Base-by-base conservation (phyloP, 176 grass and related monocot species). In the Cenchrus purpureus region DNA sequence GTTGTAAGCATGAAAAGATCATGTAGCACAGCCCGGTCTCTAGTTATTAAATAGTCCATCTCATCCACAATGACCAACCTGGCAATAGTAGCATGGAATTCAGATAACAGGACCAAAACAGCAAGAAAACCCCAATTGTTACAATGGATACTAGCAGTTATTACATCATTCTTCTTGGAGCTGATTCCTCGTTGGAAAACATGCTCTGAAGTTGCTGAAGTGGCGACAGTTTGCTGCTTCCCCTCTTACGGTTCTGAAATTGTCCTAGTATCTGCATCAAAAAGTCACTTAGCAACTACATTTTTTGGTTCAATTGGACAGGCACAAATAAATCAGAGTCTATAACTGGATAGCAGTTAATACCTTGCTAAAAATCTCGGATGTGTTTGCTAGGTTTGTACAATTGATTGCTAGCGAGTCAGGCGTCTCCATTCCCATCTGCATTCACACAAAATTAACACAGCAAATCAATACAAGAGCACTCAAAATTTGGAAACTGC, bases 1-100 rank as follows among this genome's bases (percentile, higher is more conserved):
- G 97, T 92, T 0, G 90, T 99, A 51, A 99, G 97, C 90, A 96
- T 99, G 76, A 99, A 99, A 88, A 97, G 92, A 88, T 99, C 88
- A 90, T 99, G 97, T 70, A 99, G 86, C 58, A 99, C 92, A 37
- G 84, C 88, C 7, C 86, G 78, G 59, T 99, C 97, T 82, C 88
- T 96, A 74, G 94, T 99, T 84, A 99, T 91, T 46, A 97, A 88
- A 68, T 94, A 99, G 80, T 99, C 94, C 90, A 99, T 97, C 91
- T 99, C 97, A 74, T 99, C 97, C 59, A 91, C 90, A 84, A 99
- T 81, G 44, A 99, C 84, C 88, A 99, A 82, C 65, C 97, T 99
- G 82, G 70, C 37, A 79, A 46, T 17, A 75, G 70, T 67, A 76
- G n/a, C 37, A 82, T 49, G 6, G 4, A 65, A 48, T 52, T 86